Conservation (phyloP, 192 early-diverging fungal species). For the Globomyces pollinis-pini region DNA sequence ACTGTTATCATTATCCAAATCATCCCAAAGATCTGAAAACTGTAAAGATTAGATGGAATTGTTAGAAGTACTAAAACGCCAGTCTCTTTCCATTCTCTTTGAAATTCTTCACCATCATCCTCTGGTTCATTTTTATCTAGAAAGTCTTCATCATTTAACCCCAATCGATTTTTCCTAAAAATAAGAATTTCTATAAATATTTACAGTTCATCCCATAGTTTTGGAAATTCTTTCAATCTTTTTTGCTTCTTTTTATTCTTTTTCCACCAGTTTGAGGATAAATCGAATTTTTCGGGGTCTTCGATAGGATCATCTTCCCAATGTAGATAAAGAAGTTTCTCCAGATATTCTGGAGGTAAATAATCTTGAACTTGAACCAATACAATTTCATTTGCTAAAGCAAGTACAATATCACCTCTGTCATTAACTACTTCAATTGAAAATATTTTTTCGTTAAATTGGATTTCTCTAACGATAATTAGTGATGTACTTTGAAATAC, state of each 20-base stretch:
- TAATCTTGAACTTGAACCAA: constrained; percentile 42
- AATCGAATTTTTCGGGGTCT: constrained; percentile 35
- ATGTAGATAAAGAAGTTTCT: constrained; percentile 16
- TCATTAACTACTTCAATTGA: constrained; percentile 32
- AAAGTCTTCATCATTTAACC: background rate
- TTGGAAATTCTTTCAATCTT: background rate
- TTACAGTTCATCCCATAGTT: constrained; percentile 5
- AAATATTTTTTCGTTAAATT: constrained; percentile 35
- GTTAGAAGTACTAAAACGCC: too few relatives aligned
- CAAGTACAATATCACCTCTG: constrained; percentile 38
- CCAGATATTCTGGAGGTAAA: constrained; percentile 28
- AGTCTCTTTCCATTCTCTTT: too few relatives aligned
- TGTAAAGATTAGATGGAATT: too few relatives aligned
- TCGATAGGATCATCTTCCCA: constrained; percentile 39
- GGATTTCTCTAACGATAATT: constrained; percentile 33
- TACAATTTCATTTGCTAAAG: constrained; percentile 32
- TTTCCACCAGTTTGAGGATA: constrained; percentile 39
- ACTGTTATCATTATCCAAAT: too few relatives aligned
- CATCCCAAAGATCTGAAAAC: too few relatives aligned
- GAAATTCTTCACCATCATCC: background rate
- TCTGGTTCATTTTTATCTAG: background rate
- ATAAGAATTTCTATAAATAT: background rate
- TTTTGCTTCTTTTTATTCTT: background rate
- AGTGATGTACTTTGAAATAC: constrained; percentile 19
- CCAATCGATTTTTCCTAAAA: background rate